phyloP scores from a whole-genome alignment of 176 grass and related monocot genomes.

The barley (Hordeum vulgare) region DNA sequence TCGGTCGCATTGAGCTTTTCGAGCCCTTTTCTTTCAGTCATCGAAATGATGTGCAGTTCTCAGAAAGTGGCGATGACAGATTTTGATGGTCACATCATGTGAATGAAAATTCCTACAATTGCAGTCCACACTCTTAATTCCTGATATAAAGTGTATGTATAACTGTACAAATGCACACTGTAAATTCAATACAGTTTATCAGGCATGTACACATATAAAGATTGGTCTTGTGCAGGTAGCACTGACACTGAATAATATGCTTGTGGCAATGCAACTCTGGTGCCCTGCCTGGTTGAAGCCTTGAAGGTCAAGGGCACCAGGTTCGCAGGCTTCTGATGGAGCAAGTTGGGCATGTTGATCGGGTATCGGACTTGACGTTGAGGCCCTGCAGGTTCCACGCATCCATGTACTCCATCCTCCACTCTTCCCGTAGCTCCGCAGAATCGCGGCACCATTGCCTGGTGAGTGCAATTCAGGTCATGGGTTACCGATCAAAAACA shows the following conservation, averaged over 20 bases:
- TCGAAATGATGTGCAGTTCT: background rate
- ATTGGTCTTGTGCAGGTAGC: background rate
- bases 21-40: background rate
- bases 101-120: background rate
- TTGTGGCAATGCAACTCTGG: background rate
- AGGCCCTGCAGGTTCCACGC: constrained; percentile 55
- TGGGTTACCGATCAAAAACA: background rate
- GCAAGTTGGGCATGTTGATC: constrained; percentile 47
- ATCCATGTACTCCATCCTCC: constrained; percentile 78
- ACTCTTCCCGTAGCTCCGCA: constrained; percentile 58
- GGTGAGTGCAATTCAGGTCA: background rate
- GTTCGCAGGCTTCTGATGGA: constrained; percentile 63
- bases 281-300: background rate
- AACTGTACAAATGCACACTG: constrained; percentile 10
- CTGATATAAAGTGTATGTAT: no score
- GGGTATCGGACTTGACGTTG: constrained; percentile 23
- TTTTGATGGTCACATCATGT: background rate
- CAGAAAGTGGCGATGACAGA: background rate
- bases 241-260: background rate
- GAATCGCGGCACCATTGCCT: constrained; percentile 87
- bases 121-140: background rate
- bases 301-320: constrained; percentile 53
- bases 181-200: background rate
- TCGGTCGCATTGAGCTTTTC: background rate
- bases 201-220: background rate